Conservation (phyloP, 1,284 basidiomycete species). For the Ustilago curta region DNA sequence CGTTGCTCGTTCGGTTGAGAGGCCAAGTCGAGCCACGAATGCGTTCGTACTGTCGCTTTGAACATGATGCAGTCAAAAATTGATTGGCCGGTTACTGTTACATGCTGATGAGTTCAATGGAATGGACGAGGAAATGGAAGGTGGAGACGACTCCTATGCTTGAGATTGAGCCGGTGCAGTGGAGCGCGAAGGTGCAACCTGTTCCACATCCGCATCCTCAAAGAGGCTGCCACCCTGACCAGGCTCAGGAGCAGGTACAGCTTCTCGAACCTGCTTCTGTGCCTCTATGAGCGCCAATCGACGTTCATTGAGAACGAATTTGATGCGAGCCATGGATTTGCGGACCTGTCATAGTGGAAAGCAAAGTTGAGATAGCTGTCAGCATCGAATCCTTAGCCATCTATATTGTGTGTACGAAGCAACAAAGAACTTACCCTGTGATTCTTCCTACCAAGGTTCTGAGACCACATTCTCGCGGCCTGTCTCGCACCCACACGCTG, state of each 20-base stretch:
- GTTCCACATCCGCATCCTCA: constrained; percentile 16
- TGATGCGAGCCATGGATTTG: constrained; percentile 97
- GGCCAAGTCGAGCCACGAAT: background rate
- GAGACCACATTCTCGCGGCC: constrained; percentile 50
- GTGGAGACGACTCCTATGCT: background rate
- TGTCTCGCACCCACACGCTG: constrained; percentile 50
- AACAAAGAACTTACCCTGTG: constrained; percentile 53
- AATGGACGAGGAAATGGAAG: too few species aligned
- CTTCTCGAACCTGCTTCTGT: constrained; percentile 72
- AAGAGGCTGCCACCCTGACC: constrained; percentile 31
- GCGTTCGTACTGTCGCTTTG: background rate
- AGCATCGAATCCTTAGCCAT: background rate
- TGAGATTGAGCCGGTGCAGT: background rate
- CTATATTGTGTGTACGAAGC: background rate
- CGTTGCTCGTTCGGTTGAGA: background rate
- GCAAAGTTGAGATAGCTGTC: background rate
- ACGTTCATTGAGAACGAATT: constrained; percentile 91
- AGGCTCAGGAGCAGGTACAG: constrained; percentile 17
- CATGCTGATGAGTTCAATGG: constrained; percentile 7
- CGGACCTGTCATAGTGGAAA: constrained; percentile 76
- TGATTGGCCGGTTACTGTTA: constrained; percentile 21
- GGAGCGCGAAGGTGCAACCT: background rate
- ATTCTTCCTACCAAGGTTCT: constrained; percentile 55
- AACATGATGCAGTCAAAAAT: background rate
- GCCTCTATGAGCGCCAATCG: constrained; percentile 80